A percentile compares a stretch with the other conserved stretches of the same genome.
These are phyloP conservation scores for Brachypodium distachyon DNA, from an alignment of 202 grass and related monocot species.

Conservation along the genomic window DNA sequence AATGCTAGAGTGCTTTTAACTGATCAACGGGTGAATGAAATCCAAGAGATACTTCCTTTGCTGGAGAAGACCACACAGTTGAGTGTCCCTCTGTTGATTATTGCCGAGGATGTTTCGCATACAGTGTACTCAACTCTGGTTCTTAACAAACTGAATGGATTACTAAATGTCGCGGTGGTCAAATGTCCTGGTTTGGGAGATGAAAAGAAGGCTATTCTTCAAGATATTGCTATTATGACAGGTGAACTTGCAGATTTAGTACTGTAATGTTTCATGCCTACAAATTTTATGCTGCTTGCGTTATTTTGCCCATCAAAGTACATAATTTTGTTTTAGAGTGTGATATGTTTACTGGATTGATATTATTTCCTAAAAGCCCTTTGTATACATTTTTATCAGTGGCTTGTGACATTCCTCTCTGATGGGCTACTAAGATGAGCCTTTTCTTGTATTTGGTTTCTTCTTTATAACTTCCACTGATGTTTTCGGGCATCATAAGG, in stretches of 20 bases:
- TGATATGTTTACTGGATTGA: neutral
- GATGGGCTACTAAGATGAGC: neutral
- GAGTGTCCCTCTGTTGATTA: slow-evolving; percentile 85
- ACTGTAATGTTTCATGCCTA: neutral
- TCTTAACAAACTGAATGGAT: slow-evolving; percentile 84
- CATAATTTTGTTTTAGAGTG: neutral
- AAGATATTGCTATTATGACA: slow-evolving; percentile 98
- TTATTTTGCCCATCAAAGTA: neutral
- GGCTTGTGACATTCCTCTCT: neutral
- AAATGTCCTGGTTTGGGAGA: slow-evolving; percentile 84
- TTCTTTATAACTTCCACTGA: neutral
- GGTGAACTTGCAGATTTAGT: slow-evolving; percentile 35
- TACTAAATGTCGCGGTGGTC: slow-evolving; percentile 77
- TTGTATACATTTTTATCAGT: neutral
- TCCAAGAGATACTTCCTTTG: slow-evolving; percentile 77
- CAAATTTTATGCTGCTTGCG: neutral
- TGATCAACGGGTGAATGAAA: slow-evolving; percentile 68
- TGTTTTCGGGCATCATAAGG: neutral
- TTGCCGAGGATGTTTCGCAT: slow-evolving; percentile 82
- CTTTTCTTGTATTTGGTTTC: neutral
- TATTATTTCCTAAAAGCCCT: neutral
- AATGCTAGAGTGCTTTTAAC: slow-evolving; percentile 92
- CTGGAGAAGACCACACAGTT: slow-evolving; percentile 81
- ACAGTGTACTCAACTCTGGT: slow-evolving; percentile 56
- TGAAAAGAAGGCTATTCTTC: slow-evolving; percentile 86